Percentiles rank a stretch among this genome's conserved stretches.
These are phyloP conservation scores for Crithidia sp. DNA, from an alignment of 208 protist genomes.

Conservation along the genomic window DNA sequence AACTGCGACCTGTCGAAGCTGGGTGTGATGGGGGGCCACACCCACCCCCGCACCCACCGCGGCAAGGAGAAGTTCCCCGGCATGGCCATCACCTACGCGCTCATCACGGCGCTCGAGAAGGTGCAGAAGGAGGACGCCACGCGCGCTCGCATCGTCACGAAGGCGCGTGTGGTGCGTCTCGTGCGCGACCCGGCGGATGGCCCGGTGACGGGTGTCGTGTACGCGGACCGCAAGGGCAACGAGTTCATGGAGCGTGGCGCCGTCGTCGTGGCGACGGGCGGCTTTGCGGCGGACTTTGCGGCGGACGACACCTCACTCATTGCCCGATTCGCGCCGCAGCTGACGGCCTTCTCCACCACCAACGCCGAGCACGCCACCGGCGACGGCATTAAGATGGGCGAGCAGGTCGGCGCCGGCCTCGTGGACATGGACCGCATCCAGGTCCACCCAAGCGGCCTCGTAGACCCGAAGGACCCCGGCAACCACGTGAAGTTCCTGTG, in stretches of 20 bases:
- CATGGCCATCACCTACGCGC: constrained; percentile 89
- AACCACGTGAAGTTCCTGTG: constrained; percentile 91
- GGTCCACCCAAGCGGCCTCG: constrained; percentile 94
- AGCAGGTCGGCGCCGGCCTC: constrained; percentile 56
- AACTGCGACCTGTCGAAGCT: constrained; percentile 78
- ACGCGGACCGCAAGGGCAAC: constrained; percentile 40
- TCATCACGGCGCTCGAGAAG: constrained; percentile 70
- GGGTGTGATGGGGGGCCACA: constrained; percentile 85
- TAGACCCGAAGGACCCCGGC: constrained; percentile 86
- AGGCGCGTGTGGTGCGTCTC: constrained; percentile 47
- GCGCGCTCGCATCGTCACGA: constrained; percentile 57
- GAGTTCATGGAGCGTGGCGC: constrained; percentile 51
- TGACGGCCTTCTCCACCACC: constrained; percentile 81
- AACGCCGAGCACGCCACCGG: constrained; percentile 86
- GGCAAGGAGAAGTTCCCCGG: constrained; percentile 64
- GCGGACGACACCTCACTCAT: constrained; percentile 54
- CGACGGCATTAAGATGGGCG: constrained; percentile 78
- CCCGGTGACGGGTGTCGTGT: constrained; percentile 63
- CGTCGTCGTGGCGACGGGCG: constrained; percentile 88
- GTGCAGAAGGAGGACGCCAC: constrained; percentile 33
- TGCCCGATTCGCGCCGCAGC: constrained; percentile 57
- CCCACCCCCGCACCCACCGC: constrained; percentile 78
- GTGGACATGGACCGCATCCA: constrained; percentile 77
- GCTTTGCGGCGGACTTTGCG: constrained; percentile 54
- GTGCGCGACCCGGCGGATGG: constrained; percentile 48